Percentiles rank a stretch among this genome's conserved stretches.
Conservation (phyloP, 768 basidiomycete genomes). For the Pleurotus ostreatus region DNA sequence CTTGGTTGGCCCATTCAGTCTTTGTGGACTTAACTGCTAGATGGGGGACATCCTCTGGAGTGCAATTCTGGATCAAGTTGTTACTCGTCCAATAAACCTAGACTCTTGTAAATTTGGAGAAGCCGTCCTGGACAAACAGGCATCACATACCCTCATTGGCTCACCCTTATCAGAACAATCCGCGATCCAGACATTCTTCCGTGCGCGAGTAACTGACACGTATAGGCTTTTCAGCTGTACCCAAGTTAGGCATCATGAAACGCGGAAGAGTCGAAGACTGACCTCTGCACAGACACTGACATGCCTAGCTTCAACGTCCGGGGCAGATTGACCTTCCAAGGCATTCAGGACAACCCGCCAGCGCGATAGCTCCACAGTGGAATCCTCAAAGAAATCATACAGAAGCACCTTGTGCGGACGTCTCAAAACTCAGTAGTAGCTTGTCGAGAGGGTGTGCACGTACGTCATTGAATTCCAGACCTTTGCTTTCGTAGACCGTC, state of each 20-base stretch:
- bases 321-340: slow-evolving; percentile 18
- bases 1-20: slow-evolving; percentile 33
- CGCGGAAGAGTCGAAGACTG: not conserved
- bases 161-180: slow-evolving; percentile 55
- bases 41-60: slow-evolving; percentile 45
- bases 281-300: slow-evolving; percentile 59
- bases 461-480: slow-evolving; percentile 65
- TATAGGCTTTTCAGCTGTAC: slow-evolving; percentile 62
- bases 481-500: slow-evolving; percentile 64
- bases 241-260: not conserved
- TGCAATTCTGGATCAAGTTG: slow-evolving; percentile 43
- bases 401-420: slow-evolving; percentile 51
- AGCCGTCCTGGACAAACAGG: not conserved
- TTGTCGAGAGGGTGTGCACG: not conserved
- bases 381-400: slow-evolving; percentile 75
- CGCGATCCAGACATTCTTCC: slow-evolving; percentile 67
- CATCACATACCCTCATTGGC: slow-evolving; percentile 48
- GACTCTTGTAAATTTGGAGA: not conserved
- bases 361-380: slow-evolving; percentile 40
- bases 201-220: slow-evolving; percentile 67
- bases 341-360: slow-evolving; percentile 59
- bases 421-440: not conserved
- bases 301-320: slow-evolving; percentile 33
- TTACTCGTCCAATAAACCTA: slow-evolving; percentile 51
- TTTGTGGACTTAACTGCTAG: slow-evolving; percentile 51